Percentiles rank a stretch among this genome's conserved stretches.
Conservation (phyloP, 768 basidiomycete species). For the Leucogyrophana mollusca region DNA sequence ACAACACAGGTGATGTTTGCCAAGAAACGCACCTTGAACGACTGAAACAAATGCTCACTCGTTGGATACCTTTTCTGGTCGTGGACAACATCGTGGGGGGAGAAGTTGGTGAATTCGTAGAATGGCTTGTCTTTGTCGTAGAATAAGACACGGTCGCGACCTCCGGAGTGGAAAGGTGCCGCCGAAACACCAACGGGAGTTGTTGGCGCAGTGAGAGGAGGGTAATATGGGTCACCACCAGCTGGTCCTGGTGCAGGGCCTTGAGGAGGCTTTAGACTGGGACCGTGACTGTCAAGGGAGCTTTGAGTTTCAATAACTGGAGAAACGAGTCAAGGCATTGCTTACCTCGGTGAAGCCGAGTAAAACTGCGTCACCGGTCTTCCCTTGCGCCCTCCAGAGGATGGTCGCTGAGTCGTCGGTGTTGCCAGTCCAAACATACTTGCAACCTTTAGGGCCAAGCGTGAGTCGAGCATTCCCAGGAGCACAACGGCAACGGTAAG, state of each 20-base stretch:
- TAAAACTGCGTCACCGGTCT: slow-evolving; percentile 23
- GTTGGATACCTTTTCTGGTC: slow-evolving; percentile 68
- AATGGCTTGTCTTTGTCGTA: slow-evolving; percentile 64
- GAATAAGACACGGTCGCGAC: slow-evolving; percentile 48
- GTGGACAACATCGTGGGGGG: slow-evolving; percentile 60
- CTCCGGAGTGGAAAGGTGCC: slow-evolving; percentile 23
- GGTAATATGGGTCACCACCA: slow-evolving; percentile 21
- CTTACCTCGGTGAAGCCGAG: slow-evolving; percentile 15
- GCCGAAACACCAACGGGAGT: slow-evolving; percentile 26
- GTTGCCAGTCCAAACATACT: slow-evolving; percentile 23
- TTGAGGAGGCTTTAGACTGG: slow-evolving; percentile 13
- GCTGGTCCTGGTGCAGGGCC: slow-evolving; percentile 5
- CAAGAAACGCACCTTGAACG: slow-evolving; percentile 60
- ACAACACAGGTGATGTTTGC: too few species aligned
- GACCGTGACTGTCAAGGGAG: slow-evolving; percentile 12
- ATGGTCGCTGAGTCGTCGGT: slow-evolving; percentile 20
- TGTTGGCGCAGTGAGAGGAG: slow-evolving; percentile 31
- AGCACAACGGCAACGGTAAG: slow-evolving; percentile 7
- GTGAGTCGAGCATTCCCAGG: slow-evolving; percentile 31
- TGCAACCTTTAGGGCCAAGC: slow-evolving; percentile 31
- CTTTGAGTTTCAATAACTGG: too few species aligned
- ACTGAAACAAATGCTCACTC: slow-evolving; percentile 76
- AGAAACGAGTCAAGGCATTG: too few species aligned
- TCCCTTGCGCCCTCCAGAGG: slow-evolving; percentile 14
- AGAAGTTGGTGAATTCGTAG: slow-evolving; percentile 77